Evolutionary conservation across 768 basidiomycete species (phyloP).

Genomic region (Trametes maxima): DNA sequence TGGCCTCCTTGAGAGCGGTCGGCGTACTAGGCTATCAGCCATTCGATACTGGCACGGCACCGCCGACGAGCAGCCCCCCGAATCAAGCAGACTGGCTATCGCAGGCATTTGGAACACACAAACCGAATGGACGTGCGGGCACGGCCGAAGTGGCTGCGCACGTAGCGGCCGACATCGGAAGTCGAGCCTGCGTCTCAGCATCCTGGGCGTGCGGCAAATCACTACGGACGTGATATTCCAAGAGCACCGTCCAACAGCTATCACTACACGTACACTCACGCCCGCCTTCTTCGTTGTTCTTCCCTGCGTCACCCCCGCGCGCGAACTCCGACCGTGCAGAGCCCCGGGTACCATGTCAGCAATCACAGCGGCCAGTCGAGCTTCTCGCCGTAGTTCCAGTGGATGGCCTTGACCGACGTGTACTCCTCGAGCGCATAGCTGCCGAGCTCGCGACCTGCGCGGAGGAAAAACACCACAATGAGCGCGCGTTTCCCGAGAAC

Average conservation of each 20-base stretch:
- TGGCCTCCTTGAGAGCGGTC: too few relatives aligned
- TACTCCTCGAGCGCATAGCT: conserved; percentile 85
- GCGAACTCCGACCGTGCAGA: neutral
- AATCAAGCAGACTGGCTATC: too few relatives aligned
- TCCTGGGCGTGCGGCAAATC: neutral
- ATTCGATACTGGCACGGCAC: too few relatives aligned
- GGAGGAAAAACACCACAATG: neutral
- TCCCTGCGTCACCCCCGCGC: neutral
- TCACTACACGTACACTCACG: too few relatives aligned
- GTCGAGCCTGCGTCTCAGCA: too few relatives aligned
- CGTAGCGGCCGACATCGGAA: too few relatives aligned
- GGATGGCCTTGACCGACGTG: conserved; percentile 78
- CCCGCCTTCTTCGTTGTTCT: neutral
- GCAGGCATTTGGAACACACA: too few relatives aligned
- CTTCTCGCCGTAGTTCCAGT: conserved; percentile 87
- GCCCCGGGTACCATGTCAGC: neutral
- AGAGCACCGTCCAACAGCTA: neutral
- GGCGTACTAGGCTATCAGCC: too few relatives aligned
- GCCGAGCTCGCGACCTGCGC: conserved; percentile 81
- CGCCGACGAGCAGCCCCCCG: too few relatives aligned
- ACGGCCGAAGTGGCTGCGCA: too few relatives aligned
- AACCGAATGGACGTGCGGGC: too few relatives aligned
- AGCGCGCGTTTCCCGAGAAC: conserved; percentile 7
- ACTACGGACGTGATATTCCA: neutral
- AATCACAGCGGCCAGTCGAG: conserved; percentile 75